Percentiles rank a stretch among this genome's conserved stretches.
Evolutionary conservation across 1,284 basidiomycete species (phyloP).

Genomic region (Ganoderma boninense): DNA sequence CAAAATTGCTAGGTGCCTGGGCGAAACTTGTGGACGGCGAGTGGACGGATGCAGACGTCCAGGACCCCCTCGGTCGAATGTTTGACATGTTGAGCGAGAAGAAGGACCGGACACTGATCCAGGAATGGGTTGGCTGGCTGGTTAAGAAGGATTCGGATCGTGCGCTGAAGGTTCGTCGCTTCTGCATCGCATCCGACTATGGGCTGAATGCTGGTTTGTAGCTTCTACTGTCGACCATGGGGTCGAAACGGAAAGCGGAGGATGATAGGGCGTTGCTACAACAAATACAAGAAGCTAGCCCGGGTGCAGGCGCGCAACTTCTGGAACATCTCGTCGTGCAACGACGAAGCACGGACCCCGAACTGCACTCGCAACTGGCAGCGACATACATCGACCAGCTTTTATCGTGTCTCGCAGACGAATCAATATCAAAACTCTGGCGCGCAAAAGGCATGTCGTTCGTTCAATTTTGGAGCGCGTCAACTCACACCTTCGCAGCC

Average conservation of each 20-base stretch:
- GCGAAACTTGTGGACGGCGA: constrained; percentile 78
- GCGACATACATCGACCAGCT: constrained; percentile 63
- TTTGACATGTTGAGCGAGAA: constrained; percentile 67
- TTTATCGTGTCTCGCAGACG: constrained; percentile 55
- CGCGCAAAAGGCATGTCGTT: constrained; percentile 67
- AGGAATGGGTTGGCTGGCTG: constrained; percentile 86
- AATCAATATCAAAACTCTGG: constrained; percentile 69
- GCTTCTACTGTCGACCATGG: constrained; percentile 64
- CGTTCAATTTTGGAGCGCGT: constrained; percentile 19
- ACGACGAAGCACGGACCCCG: constrained; percentile 64
- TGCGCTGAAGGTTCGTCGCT: constrained; percentile 68
- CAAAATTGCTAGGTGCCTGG: constrained; percentile 73
- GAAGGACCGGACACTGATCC: constrained; percentile 67
- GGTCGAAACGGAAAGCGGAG: constrained; percentile 58
- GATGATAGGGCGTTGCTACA: constrained; percentile 67
- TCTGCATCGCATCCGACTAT: not conserved
- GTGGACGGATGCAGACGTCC: constrained; percentile 69
- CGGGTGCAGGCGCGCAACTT: constrained; percentile 69
- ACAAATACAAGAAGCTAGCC: constrained; percentile 64
- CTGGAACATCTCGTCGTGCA: constrained; percentile 84
- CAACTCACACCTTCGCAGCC: constrained; percentile 39
- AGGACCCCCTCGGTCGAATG: constrained; percentile 77
- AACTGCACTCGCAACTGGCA: constrained; percentile 69
- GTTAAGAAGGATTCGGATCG: constrained; percentile 71
- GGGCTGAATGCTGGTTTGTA: constrained; percentile 33